phyloP scores from a whole-genome alignment of 306 rosid species.

The Quillaja saponaria region DNA sequence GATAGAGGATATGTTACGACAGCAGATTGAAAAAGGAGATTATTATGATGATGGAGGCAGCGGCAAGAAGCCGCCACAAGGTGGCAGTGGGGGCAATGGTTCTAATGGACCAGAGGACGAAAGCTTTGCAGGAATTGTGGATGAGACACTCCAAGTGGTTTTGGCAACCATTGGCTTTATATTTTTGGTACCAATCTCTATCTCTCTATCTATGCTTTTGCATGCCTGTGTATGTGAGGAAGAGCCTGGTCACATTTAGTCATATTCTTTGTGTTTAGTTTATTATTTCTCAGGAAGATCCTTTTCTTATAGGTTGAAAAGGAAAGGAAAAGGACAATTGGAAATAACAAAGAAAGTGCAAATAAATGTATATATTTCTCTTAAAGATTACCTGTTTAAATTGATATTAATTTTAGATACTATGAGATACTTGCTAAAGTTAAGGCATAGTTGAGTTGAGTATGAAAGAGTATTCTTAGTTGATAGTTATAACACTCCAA shows the following conservation, averaged over 20 bases:
- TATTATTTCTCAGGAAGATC: background rate
- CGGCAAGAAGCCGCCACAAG: slow-evolving; percentile 46
- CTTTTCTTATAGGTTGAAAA: slow-evolving; percentile 11
- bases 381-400: too few relatives aligned
- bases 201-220: background rate
- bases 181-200: slow-evolving; percentile 60
- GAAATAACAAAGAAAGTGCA: too few relatives aligned
- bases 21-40: slow-evolving; percentile 62
- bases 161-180: slow-evolving; percentile 71
- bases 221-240: background rate
- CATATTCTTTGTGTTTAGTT: background rate
- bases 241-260: too few relatives aligned
- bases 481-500: too few relatives aligned
- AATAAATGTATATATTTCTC: too few relatives aligned
- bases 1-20: slow-evolving; percentile 57
- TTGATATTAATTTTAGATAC: too few relatives aligned
- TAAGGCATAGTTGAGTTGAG: too few relatives aligned
- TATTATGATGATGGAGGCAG: slow-evolving; percentile 42
- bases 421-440: too few relatives aligned
- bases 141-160: slow-evolving; percentile 68
- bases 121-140: slow-evolving; percentile 47
- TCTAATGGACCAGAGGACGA: slow-evolving; percentile 63
- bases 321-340: slow-evolving; percentile 22
- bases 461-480: too few relatives aligned
- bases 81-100: slow-evolving; percentile 35